phyloP scores from a whole-genome alignment of 805 yeast genomes.

The Saturnispora zaruensis region DNA sequence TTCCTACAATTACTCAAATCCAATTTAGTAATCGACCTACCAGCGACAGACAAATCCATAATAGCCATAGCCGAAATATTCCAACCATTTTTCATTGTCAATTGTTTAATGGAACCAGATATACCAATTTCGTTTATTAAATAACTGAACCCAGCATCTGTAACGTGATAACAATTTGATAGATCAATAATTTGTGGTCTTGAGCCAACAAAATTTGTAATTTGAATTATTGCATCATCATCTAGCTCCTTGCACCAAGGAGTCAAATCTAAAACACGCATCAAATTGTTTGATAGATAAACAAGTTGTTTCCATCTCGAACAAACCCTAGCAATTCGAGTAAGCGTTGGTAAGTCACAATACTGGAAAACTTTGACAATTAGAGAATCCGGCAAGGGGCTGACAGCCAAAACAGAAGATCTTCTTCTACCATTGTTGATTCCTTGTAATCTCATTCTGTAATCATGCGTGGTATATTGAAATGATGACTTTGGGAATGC shows the following conservation, averaged over 20 bases:
- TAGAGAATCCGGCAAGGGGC: constrained; percentile 55
- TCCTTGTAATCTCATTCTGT: constrained; percentile 41
- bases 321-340: constrained; percentile 52
- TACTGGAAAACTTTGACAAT: constrained; percentile 45
- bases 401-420: constrained; percentile 48
- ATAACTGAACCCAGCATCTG: constrained; percentile 66
- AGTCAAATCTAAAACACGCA: constrained; percentile 44
- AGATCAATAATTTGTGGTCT: constrained; percentile 54
- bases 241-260: constrained; percentile 55
- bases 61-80: constrained; percentile 74
- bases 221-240: constrained; percentile 47
- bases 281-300: constrained; percentile 46
- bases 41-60: constrained; percentile 67
- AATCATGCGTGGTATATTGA: constrained; percentile 47
- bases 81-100: constrained; percentile 67
- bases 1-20: constrained; percentile 68
- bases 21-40: constrained; percentile 46
- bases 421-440: constrained; percentile 38
- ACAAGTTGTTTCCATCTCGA: constrained; percentile 62
- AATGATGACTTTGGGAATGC: constrained; percentile 26
- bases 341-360: constrained; percentile 48
- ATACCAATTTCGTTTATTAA: constrained; percentile 66
- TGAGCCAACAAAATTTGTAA: constrained; percentile 63
- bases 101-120: constrained; percentile 44
- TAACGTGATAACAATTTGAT: constrained; percentile 68